phyloP scores from a whole-genome alignment of 257 asterid species.

The Dorcoceras hygrometricum region DNA sequence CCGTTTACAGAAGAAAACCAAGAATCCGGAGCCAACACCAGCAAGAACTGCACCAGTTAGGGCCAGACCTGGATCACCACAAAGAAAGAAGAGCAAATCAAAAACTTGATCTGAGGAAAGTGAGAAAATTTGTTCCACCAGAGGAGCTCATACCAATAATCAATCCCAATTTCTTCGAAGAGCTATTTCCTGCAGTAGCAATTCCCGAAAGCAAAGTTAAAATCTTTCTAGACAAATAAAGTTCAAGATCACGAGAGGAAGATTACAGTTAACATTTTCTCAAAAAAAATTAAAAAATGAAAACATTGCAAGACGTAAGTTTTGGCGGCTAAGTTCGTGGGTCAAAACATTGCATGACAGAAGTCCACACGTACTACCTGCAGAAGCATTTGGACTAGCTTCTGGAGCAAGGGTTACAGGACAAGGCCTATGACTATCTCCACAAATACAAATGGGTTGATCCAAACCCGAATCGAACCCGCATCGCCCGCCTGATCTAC shows the following conservation, averaged over 20 bases:
- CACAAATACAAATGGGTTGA: conserved; percentile 54
- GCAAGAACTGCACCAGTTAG: conserved; percentile 67
- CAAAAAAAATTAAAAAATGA: conserved; percentile 9
- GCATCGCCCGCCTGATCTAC: conserved; percentile 47
- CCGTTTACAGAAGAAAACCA: conserved; percentile 53
- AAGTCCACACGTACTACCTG: conserved; percentile 29
- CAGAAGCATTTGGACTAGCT: conserved; percentile 16
- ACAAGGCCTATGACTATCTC: conserved; percentile 38
- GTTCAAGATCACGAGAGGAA: not conserved
- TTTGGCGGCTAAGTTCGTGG: not conserved
- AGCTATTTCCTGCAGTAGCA: conserved; percentile 30
- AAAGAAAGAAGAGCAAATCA: conserved; percentile 2
- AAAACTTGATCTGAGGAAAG: not conserved
- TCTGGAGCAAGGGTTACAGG: conserved; percentile 29
- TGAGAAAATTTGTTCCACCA: not conserved
- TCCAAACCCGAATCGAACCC: conserved; percentile 42
- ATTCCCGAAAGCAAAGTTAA: conserved; percentile 24
- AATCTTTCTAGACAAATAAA: not conserved
- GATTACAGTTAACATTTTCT: not conserved
- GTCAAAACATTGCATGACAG: not conserved
- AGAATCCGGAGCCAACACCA: conserved; percentile 50
- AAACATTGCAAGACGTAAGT: not conserved
- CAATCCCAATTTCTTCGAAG: conserved; percentile 11
- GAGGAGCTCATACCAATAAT: conserved; percentile 33
- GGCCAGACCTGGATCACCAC: conserved; percentile 44